Evolutionary conservation across 768 basidiomycete genomes (phyloP).

Genomic region (Rhodotorula graminis): DNA sequence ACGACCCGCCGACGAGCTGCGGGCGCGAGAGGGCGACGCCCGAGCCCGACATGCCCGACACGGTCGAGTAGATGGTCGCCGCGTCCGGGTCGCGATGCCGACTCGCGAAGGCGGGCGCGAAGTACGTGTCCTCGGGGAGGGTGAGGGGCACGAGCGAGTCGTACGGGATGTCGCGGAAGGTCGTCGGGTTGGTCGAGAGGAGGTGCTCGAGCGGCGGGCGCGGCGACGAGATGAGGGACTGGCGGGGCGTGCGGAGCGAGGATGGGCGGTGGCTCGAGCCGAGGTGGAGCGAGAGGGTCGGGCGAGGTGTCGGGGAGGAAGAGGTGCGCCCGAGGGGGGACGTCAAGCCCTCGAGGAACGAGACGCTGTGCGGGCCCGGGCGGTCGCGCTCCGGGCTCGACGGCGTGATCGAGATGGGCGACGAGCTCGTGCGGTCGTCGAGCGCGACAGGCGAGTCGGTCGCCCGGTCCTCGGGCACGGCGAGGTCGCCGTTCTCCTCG

Average conservation of each 20-base stretch:
- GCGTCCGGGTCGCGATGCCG: conserved; percentile 32
- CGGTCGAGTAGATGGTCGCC: conserved; percentile 36
- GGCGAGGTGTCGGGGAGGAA: conserved; percentile 12
- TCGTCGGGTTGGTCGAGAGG: conserved; percentile 3
- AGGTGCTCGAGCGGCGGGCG: conserved; percentile 16
- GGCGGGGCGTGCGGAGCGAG: conserved; percentile 25
- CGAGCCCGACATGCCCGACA: conserved; percentile 19
- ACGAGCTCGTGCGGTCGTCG: not conserved
- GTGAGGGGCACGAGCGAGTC: conserved; percentile 48
- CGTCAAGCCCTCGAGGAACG: conserved; percentile 31
- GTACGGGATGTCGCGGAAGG: conserved; percentile 41
- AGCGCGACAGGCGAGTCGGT: not conserved
- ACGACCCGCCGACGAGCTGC: conserved; percentile 2
- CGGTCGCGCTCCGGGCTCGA: conserved; percentile 14
- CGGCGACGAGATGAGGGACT: conserved; percentile 6
- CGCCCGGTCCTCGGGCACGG: not conserved
- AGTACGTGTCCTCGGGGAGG: conserved; percentile 36
- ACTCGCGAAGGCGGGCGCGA: conserved; percentile 31
- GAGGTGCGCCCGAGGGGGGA: conserved; percentile 22
- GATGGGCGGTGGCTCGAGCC: conserved; percentile 20
- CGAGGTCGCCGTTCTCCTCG: conserved; percentile 1
- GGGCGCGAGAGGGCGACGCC: conserved; percentile 6
- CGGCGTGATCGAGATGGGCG: not conserved
- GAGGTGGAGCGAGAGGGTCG: not conserved
- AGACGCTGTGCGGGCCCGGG: conserved; percentile 4